Evolutionary conservation across 2,329 filamentous ascomycete species (phyloP).

Genomic region (Neospermospora avenae): DNA sequence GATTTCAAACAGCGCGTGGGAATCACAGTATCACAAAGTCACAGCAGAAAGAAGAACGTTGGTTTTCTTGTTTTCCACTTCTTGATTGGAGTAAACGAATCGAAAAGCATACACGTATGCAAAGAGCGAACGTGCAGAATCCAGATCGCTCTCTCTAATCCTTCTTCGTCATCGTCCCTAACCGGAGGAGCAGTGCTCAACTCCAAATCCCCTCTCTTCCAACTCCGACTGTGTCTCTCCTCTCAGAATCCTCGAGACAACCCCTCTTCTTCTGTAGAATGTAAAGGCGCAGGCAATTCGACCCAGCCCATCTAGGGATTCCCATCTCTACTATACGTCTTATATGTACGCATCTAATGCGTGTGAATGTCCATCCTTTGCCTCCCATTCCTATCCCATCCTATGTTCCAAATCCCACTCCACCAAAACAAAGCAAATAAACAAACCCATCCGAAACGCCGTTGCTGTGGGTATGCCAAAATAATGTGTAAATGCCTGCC

Average conservation of each 20-base stretch:
- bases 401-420: neutral
- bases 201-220: slow-evolving; percentile 11
- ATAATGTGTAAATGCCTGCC: slow-evolving; percentile 12
- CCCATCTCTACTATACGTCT: neutral
- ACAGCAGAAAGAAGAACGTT: neutral
- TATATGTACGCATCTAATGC: slow-evolving; percentile 2
- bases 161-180: neutral
- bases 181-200: slow-evolving; percentile 24
- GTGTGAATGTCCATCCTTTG: slow-evolving; percentile 8
- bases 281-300: slow-evolving; percentile 12
- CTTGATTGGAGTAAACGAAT: slow-evolving; percentile 11
- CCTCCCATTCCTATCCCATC: neutral
- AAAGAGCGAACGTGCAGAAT: slow-evolving; percentile 5
- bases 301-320: slow-evolving; percentile 22
- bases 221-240: slow-evolving; percentile 4
- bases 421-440: neutral
- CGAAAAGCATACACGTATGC: slow-evolving; percentile 5
- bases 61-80: neutral
- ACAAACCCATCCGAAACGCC: slow-evolving; percentile 25
- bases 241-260: slow-evolving; percentile 20
- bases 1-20: too few relatives aligned
- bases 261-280: slow-evolving; percentile 4
- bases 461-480: slow-evolving; percentile 26
- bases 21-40: neutral
- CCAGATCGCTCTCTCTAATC: neutral